Evolutionary conservation across 129 eudicot species (phyloP).

Genomic region (Logfia minima): DNA sequence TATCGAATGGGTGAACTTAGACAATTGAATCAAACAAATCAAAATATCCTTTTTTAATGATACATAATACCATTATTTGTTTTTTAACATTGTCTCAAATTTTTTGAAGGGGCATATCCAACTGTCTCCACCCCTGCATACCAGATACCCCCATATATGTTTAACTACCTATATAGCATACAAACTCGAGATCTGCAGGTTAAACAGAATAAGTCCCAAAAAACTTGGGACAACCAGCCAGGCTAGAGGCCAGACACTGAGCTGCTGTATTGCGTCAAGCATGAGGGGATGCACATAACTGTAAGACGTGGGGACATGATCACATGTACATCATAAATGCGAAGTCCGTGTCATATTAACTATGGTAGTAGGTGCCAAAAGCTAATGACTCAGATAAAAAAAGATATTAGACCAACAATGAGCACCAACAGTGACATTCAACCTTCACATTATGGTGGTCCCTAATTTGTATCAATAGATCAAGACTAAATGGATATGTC

Average conservation of each 20-base stretch:
- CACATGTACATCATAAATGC: slow-evolving; percentile 16
- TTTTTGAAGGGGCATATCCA: neutral
- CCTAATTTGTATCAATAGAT: neutral
- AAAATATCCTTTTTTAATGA: too few relatives aligned
- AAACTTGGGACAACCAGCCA: neutral
- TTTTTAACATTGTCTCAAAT: too few relatives aligned
- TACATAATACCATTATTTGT: too few relatives aligned
- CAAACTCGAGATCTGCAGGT: neutral
- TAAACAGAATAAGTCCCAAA: neutral
- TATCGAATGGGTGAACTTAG: neutral
- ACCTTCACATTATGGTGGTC: neutral
- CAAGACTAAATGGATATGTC: neutral
- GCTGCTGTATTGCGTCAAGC: neutral
- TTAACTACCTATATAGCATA: neutral
- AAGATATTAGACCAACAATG: neutral
- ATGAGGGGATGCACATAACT: neutral
- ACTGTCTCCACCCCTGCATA: neutral
- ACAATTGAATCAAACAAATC: neutral
- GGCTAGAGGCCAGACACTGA: too few relatives aligned
- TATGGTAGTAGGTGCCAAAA: slow-evolving; percentile 3
- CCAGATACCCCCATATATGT: neutral
- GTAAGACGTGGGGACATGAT: slow-evolving; percentile 17
- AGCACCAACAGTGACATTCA: neutral
- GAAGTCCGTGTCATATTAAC: neutral
- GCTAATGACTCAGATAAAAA: neutral